These are phyloP conservation scores for Tuber calosporum DNA, from an alignment of 495 filamentous ascomycete genomes.

Conservation along the genomic window DNA sequence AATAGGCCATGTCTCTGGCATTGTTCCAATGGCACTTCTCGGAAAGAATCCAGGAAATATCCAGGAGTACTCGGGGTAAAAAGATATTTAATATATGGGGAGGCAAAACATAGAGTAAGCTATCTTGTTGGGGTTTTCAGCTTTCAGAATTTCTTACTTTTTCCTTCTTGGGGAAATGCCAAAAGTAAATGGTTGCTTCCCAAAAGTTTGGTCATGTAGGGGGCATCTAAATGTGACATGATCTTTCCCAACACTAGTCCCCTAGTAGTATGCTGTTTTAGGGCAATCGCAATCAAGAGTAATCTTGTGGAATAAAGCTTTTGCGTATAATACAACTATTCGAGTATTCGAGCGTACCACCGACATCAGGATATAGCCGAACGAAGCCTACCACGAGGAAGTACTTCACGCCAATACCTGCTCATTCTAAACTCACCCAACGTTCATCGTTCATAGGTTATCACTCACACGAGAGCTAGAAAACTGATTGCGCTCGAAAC, in stretches of 20 bases:
- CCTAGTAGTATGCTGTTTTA: neutral
- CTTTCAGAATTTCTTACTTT: neutral
- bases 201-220: neutral
- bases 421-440: neutral
- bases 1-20: conserved; percentile 53
- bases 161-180: neutral
- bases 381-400: neutral
- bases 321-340: too few species aligned
- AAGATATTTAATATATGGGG: neutral
- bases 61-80: conserved; percentile 40
- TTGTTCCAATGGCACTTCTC: conserved; percentile 57
- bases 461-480: neutral
- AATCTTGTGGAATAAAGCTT: neutral
- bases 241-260: neutral
- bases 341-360: neutral
- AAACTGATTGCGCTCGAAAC: neutral
- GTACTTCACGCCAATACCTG: neutral
- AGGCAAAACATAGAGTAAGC: neutral
- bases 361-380: neutral
- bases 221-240: conserved; percentile 1
- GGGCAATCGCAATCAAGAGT: neutral
- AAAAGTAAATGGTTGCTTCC: conserved; percentile 1
- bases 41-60: conserved; percentile 40
- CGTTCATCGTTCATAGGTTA: neutral
- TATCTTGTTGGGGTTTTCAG: neutral